Evolutionary conservation across 257 asterid species (phyloP).

Genomic region (Handroanthus guayacan): DNA sequence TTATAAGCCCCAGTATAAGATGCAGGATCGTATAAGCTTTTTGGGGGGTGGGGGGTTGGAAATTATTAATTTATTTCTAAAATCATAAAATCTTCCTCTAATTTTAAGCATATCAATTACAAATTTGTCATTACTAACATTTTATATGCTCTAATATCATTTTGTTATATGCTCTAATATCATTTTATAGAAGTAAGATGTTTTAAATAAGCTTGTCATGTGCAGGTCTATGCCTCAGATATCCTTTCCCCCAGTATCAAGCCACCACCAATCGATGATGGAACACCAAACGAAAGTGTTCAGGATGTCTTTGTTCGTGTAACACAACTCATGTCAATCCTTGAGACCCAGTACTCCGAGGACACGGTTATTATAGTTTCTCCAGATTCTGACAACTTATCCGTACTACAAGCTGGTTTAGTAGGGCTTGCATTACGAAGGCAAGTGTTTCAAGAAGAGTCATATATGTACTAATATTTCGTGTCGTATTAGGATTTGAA

Average conservation of each 20-base stretch:
- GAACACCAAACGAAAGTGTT: conserved; percentile 94
- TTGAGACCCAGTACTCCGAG: conserved; percentile 84
- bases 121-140: no score
- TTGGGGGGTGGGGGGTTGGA: no score
- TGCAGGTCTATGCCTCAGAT: conserved; percentile 80
- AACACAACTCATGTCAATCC: conserved; percentile 94
- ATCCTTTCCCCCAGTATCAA: conserved; percentile 73
- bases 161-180: no score
- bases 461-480: not conserved
- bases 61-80: no score
- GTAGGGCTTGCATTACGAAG: conserved; percentile 85
- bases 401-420: conserved; percentile 84
- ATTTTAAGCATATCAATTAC: no score
- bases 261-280: conserved; percentile 89
- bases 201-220: not conserved
- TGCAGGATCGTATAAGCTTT: no score
- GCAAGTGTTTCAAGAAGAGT: conserved; percentile 42
- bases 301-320: conserved; percentile 93
- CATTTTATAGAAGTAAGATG: no score
- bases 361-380: conserved; percentile 85
- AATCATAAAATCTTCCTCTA: no score
- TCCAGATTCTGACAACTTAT: conserved; percentile 88
- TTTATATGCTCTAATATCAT: no score
- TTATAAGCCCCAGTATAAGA: no score
- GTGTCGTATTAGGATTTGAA: not conserved